Evolutionary conservation across 495 filamentous ascomycete genomes (phyloP).

Genomic region (Acidomyces sp.): DNA sequence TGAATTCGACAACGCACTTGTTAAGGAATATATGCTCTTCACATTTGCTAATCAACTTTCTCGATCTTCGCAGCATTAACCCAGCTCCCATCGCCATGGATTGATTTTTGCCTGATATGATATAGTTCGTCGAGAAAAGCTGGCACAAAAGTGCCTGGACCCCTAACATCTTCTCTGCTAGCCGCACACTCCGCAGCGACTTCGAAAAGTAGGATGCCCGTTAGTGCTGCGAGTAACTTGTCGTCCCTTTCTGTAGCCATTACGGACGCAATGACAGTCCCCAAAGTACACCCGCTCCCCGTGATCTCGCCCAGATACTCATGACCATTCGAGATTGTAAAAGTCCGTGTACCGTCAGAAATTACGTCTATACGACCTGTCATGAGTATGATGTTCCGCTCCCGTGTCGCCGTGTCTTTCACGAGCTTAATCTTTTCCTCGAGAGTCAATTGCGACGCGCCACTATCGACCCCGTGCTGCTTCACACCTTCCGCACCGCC

Average conservation of each 20-base stretch:
- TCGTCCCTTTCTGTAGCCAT: slow-evolving; percentile 47
- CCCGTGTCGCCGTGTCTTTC: slow-evolving; percentile 48
- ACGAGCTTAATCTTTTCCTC: slow-evolving; percentile 48
- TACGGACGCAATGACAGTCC: slow-evolving; percentile 65
- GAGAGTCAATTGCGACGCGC: slow-evolving; percentile 40
- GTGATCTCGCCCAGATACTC: slow-evolving; percentile 66
- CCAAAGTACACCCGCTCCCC: slow-evolving; percentile 77
- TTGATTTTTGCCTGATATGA: slow-evolving; percentile 22
- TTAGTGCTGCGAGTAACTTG: slow-evolving; percentile 53
- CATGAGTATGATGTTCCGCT: slow-evolving; percentile 70
- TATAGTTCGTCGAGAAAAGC: slow-evolving; percentile 66
- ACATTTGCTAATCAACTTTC: no score
- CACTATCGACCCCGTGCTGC: slow-evolving; percentile 82
- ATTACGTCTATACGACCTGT: slow-evolving; percentile 71
- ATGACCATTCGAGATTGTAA: slow-evolving; percentile 64
- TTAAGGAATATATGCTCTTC: no score
- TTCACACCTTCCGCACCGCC: slow-evolving; percentile 33
- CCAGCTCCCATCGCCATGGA: slow-evolving; percentile 40
- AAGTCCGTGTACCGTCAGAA: slow-evolving; percentile 56
- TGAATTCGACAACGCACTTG: neutral
- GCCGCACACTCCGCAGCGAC: slow-evolving; percentile 72
- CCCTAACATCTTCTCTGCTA: slow-evolving; percentile 47
- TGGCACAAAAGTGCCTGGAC: slow-evolving; percentile 80
- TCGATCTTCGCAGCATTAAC: slow-evolving; percentile 41
- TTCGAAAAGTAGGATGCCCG: slow-evolving; percentile 67